Percentiles rank a stretch among this genome's conserved stretches.
phyloP scores from a whole-genome alignment of 129 eudicot genomes.

The Chrysanthemum makinoi region DNA sequence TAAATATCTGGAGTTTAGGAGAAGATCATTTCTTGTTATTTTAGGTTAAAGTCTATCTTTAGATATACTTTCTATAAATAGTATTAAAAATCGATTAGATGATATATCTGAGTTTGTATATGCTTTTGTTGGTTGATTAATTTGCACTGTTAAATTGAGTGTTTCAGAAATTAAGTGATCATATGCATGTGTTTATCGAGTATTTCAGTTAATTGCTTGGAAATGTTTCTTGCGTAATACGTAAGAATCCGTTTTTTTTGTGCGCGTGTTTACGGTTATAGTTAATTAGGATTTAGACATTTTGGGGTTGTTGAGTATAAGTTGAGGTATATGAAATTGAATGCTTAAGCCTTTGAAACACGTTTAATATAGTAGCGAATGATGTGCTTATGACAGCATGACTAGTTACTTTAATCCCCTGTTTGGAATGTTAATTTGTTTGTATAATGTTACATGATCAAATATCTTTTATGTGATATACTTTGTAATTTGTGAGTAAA shows the following conservation, averaged over 20 bases:
- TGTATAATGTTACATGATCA: too few relatives aligned
- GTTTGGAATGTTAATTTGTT: not conserved
- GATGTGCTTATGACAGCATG: not conserved
- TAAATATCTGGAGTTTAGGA: too few relatives aligned
- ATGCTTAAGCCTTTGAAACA: not conserved
- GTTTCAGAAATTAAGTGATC: not conserved
- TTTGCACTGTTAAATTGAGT: slow-evolving; percentile 7
- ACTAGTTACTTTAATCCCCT: not conserved
- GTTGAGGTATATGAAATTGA: not conserved
- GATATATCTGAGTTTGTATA: not conserved
- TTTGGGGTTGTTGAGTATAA: not conserved
- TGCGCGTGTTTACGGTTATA: not conserved
- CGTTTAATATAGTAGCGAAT: not conserved
- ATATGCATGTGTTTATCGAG: not conserved
- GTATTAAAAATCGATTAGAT: too few relatives aligned
- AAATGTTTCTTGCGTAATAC: not conserved
- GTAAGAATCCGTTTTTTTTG: not conserved
- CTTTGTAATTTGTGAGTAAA: too few relatives aligned
- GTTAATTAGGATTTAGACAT: not conserved
- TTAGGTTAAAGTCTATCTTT: not conserved
- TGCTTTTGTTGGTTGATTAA: not conserved
- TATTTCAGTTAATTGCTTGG: not conserved
- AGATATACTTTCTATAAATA: not conserved
- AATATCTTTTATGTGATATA: not conserved
- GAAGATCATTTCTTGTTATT: too few relatives aligned